Percentiles rank a stretch among this genome's conserved stretches.
Conservation (phyloP, 75 land plant species). For the Cunninghamia lanceolata region DNA sequence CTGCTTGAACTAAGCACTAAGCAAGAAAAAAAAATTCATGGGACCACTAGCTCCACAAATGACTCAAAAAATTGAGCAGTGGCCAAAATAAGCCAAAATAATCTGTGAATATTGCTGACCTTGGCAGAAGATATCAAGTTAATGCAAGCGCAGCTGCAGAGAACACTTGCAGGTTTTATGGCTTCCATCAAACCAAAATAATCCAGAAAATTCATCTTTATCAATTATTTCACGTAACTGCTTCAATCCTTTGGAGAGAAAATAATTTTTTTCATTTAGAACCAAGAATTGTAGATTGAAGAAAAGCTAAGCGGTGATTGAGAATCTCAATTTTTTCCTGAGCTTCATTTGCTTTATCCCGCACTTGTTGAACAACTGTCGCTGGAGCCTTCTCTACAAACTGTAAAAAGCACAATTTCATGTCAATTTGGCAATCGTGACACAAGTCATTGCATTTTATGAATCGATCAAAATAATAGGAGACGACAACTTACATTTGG, state of each 20-base stretch:
- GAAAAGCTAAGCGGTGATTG: conserved; percentile 59
- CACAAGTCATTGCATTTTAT: neutral
- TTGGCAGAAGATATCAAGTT: no score
- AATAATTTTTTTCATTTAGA: conserved; percentile 1
- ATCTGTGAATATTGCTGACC: no score
- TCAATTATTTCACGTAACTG: neutral
- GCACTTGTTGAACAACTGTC: conserved; percentile 63
- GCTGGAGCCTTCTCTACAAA: conserved; percentile 86
- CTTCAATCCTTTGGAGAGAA: neutral
- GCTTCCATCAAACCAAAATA: neutral
- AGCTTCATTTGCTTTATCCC: conserved; percentile 70
- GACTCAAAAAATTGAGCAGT: no score
- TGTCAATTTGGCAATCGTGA: neutral
- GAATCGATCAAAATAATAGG: neutral
- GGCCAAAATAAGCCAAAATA: no score
- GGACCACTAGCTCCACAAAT: no score
- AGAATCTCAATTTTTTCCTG: conserved; percentile 71
- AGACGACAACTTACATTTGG: conserved; percentile 42
- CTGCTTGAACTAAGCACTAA: no score
- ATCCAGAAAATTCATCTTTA: neutral
- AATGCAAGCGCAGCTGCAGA: no score
- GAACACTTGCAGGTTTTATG: neutral
- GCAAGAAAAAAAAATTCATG: no score
- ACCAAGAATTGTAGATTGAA: conserved; percentile 48
- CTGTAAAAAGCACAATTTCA: conserved; percentile 26